A percentile compares a stretch with the other conserved stretches of the same genome.
phyloP scores from a whole-genome alignment of 495 filamentous ascomycete species.

The Penicillium goetzii region DNA sequence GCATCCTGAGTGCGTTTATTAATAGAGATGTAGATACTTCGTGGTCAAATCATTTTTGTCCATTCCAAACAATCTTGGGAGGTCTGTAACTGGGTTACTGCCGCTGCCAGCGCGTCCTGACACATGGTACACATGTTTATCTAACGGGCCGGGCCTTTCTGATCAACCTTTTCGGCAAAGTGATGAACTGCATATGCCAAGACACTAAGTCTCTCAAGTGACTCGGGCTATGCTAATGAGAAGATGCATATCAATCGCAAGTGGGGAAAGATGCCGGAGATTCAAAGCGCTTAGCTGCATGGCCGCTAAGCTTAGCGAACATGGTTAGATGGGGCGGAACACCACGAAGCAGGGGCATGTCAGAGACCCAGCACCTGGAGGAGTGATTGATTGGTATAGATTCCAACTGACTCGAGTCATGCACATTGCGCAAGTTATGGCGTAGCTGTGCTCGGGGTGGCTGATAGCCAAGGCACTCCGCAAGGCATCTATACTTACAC shows the following conservation, averaged over 20 bases:
- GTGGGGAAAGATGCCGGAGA: neutral
- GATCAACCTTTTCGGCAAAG: constrained; percentile 3
- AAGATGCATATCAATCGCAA: neutral
- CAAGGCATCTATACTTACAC: neutral
- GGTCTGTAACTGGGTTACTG: neutral
- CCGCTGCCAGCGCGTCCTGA: neutral
- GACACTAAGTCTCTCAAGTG: neutral
- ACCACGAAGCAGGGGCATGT: neutral
- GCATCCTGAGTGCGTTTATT: neutral
- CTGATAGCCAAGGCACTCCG: neutral
- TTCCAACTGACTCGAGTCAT: neutral
- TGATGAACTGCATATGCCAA: constrained; percentile 6
- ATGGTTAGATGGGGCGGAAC: neutral
- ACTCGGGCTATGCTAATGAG: neutral
- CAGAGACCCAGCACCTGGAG: neutral
- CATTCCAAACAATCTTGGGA: neutral
- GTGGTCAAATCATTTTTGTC: neutral
- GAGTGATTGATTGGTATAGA: neutral
- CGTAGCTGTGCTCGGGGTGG: neutral
- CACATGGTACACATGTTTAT: neutral
- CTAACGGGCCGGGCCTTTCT: neutral
- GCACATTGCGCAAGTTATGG: neutral
- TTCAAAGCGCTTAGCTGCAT: neutral
- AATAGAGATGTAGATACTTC: neutral
- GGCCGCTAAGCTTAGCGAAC: neutral